These are phyloP conservation scores for Auricularia sp. DNA, from an alignment of 768 basidiomycete species.

Conservation along the genomic window DNA sequence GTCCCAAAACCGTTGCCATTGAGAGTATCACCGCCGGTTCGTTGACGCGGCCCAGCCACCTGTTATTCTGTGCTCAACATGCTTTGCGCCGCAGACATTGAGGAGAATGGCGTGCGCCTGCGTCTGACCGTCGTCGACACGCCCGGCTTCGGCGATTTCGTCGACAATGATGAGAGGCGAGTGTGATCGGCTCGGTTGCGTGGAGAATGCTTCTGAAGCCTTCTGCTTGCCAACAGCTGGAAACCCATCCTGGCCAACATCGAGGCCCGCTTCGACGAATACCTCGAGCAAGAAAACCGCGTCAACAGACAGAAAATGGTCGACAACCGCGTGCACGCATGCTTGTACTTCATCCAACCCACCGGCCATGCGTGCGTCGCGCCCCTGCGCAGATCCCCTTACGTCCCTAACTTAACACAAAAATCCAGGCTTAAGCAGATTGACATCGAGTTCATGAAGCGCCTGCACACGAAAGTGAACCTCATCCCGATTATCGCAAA, in stretches of 20 bases:
- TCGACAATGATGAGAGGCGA: slow-evolving; percentile 97
- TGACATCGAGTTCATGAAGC: slow-evolving; percentile 98
- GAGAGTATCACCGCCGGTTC: slow-evolving; percentile 96
- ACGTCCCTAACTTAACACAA: slow-evolving; percentile 4
- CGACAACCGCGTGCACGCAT: slow-evolving; percentile 97
- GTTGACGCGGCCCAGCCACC: background rate
- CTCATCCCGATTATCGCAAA: slow-evolving; percentile 98
- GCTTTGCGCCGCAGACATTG: slow-evolving; percentile 62
- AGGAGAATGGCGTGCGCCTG: slow-evolving; percentile 94
- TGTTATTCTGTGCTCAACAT: background rate
- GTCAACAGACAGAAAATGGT: slow-evolving; percentile 89
- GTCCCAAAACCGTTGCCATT: slow-evolving; percentile 89
- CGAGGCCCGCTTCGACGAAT: slow-evolving; percentile 94
- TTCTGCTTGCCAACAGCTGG: slow-evolving; percentile 51
- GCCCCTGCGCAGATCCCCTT: slow-evolving; percentile 6
- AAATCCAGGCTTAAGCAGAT: slow-evolving; percentile 79
- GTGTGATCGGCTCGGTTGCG: slow-evolving; percentile 10
- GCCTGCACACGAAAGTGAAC: slow-evolving; percentile 95
- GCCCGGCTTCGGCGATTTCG: slow-evolving; percentile 98
- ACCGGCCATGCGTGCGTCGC: slow-evolving; percentile 88
- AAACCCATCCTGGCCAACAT: slow-evolving; percentile 98
- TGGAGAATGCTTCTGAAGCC: background rate
- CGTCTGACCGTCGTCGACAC: slow-evolving; percentile 99
- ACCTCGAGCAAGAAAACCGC: slow-evolving; percentile 96
- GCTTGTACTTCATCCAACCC: slow-evolving; percentile 97